Base-by-base conservation (phyloP, 2,329 filamentous ascomycete genomes). In the Apiospora phragmitis region DNA sequence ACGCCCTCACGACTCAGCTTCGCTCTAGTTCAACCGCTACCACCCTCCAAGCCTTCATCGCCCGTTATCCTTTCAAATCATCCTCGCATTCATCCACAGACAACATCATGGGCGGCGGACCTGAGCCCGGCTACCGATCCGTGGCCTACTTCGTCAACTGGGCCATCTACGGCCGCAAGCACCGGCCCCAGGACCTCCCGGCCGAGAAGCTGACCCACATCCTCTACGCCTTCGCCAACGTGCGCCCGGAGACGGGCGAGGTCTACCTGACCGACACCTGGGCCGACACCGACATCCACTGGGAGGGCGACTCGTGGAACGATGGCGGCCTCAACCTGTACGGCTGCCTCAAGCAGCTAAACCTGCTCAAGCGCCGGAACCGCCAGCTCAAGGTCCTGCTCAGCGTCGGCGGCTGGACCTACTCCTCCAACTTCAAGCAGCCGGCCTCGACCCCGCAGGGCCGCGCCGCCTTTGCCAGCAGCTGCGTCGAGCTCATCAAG, bases 371-470 rank as follows among this genome's bases (percentile, higher is more conserved):
- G 85, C 89, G 90, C 74, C 85, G 87, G 72, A 93, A 97, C 81
- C 91, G 94, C 66, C 91, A 95, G 75, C 86, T 98, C 72, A 97
- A 97, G 81, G 85, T 96, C 4, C 86, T 98, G 16, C 88, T 98
- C 5, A 94, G 92, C 69, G 93, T 98, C 72, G 95, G 95, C 72
- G 95, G 95, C 68, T 98, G 94, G 94, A 97, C 94, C 0, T 97
- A 97, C 81, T 93, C 92, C 73, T 85, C 88, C 80, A 96, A 97
- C 83, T 97, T 98, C 81, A 87, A 89, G n/a, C 83, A 82, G 38
- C 92, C 94, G 0, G 92, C 92, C 0, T 92, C 92, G 55, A 94
- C 92, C 0, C 85, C 89, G 0, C 81, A 87, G 32, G 94, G 94
- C 11, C 89, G 94, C 9, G 84, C 86, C 41, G 87, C 79, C 1